Conservation (phyloP, 352 stramenopile species). For the Pythium volutum region DNA sequence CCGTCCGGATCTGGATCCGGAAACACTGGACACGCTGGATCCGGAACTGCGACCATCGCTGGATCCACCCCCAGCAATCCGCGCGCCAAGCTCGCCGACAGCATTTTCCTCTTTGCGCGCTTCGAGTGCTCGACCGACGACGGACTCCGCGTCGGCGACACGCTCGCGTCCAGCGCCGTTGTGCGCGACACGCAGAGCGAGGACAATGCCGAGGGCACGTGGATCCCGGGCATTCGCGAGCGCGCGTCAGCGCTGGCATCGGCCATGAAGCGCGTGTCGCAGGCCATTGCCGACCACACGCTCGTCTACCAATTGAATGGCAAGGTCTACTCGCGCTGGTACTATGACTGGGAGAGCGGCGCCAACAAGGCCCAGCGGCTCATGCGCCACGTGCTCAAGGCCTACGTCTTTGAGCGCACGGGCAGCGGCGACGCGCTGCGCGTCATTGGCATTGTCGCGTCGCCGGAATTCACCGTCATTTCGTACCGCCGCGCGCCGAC, state of each 20-base stretch:
- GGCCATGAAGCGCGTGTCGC: constrained; percentile 19
- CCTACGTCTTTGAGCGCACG: constrained; percentile 37
- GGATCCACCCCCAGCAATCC: background rate
- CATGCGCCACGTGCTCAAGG: constrained; percentile 44
- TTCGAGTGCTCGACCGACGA: constrained; percentile 34
- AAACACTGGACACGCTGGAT: background rate
- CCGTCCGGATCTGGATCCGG: background rate
- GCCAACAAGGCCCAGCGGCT: constrained; percentile 42
- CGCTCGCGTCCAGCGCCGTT: constrained; percentile 42
- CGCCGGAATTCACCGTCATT: constrained; percentile 67
- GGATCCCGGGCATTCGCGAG: constrained; percentile 53
- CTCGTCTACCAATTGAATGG: constrained; percentile 38
- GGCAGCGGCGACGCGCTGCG: constrained; percentile 36
- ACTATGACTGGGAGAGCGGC: constrained; percentile 46
- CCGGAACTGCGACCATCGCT: background rate
- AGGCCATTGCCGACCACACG: constrained; percentile 20
- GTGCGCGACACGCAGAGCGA: constrained; percentile 40
- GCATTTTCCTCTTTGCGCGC: constrained; percentile 30
- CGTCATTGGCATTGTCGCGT: constrained; percentile 45
- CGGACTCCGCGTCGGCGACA: constrained; percentile 36
- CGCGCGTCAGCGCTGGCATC: constrained; percentile 30
- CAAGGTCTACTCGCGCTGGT: constrained; percentile 45
- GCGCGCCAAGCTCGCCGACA: constrained; percentile 17
- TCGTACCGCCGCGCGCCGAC: constrained; percentile 58
- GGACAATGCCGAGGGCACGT: constrained; percentile 52